Conservation (phyloP, 441 rosid species). For the Gossypium schwendimanii region DNA sequence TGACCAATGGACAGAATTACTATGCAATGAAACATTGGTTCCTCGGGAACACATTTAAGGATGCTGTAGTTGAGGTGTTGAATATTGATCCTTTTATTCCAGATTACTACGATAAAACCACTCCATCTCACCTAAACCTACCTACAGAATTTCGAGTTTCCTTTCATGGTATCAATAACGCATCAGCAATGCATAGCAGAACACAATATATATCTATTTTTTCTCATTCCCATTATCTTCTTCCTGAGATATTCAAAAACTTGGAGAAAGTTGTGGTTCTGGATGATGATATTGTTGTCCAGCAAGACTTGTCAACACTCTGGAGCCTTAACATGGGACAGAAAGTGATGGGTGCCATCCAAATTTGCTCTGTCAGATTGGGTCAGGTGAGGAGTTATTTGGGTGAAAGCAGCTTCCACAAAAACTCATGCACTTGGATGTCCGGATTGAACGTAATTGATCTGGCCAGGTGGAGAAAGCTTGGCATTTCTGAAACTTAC, state of each 20-base stretch:
- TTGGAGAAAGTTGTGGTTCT: constrained; percentile 54
- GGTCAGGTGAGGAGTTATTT: constrained; percentile 53
- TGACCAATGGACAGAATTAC: constrained; percentile 78
- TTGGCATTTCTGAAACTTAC: constrained; percentile 65
- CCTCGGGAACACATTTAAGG: constrained; percentile 47
- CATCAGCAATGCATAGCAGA: constrained; percentile 32
- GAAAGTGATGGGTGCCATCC: constrained; percentile 79
- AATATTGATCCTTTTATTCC: constrained; percentile 55
- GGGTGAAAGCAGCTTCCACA: constrained; percentile 35
- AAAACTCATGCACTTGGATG: constrained; percentile 79
- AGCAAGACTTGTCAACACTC: constrained; percentile 49
- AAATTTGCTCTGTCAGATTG: constrained; percentile 60
- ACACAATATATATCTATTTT: constrained; percentile 68
- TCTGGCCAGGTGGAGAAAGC: constrained; percentile 75
- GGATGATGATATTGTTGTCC: constrained; percentile 81
- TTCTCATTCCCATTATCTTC: constrained; percentile 73
- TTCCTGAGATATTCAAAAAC: constrained; percentile 61
- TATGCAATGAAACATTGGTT: constrained; percentile 84
- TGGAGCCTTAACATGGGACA: constrained; percentile 71
- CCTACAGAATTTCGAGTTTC: constrained; percentile 83
- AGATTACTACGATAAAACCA: constrained; percentile 36
- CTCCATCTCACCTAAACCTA: constrained; percentile 37
- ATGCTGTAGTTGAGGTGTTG: constrained; percentile 59
- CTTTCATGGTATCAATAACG: constrained; percentile 33
- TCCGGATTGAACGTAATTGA: constrained; percentile 86